Percentiles rank a stretch among this genome's conserved stretches.
Evolutionary conservation across 257 asterid genomes (phyloP).

Genomic region (Jasminum sambac): DNA sequence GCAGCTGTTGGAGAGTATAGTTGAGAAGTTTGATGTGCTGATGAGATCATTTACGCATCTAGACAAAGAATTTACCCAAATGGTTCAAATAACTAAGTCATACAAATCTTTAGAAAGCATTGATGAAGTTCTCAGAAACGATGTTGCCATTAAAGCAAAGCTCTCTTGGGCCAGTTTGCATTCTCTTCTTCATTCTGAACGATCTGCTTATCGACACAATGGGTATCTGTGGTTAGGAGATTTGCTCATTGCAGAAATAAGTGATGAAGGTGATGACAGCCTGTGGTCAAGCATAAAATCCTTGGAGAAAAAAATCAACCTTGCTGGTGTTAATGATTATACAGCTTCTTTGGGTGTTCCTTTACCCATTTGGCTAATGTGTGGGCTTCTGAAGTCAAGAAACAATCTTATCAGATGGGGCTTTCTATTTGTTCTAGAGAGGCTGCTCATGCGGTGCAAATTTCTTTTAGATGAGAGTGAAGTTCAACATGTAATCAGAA

Average conservation of each 20-base stretch:
- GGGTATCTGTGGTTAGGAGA: conserved; percentile 98
- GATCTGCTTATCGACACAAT: conserved; percentile 77
- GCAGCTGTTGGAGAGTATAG: conserved; percentile 88
- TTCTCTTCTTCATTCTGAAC: conserved; percentile 96
- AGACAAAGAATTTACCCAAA: conserved; percentile 78
- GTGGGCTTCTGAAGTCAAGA: conserved; percentile 91
- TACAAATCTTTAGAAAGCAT: conserved; percentile 64
- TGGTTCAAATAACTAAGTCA: conserved; percentile 72
- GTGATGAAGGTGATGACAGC: conserved; percentile 61
- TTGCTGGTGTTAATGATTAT: conserved; percentile 81
- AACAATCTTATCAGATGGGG: conserved; percentile 79
- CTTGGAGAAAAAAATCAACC: conserved; percentile 72
- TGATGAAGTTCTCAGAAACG: conserved; percentile 48
- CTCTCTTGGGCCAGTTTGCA: conserved; percentile 91
- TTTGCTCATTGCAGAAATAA: conserved; percentile 82
- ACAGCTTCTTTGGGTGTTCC: conserved; percentile 73
- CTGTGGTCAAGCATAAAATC: conserved; percentile 71
- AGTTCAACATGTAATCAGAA: conserved; percentile 56
- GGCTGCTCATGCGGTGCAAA: conserved; percentile 94
- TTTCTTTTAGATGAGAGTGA: conserved; percentile 97
- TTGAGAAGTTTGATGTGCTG: conserved; percentile 76
- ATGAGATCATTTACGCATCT: conserved; percentile 82
- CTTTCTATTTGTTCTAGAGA: conserved; percentile 84
- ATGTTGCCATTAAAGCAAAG: conserved; percentile 58
- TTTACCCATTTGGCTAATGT: conserved; percentile 90